Evolutionary conservation across 1,139 yeast species (phyloP).

Genomic region (Neolecta irregularis): DNA sequence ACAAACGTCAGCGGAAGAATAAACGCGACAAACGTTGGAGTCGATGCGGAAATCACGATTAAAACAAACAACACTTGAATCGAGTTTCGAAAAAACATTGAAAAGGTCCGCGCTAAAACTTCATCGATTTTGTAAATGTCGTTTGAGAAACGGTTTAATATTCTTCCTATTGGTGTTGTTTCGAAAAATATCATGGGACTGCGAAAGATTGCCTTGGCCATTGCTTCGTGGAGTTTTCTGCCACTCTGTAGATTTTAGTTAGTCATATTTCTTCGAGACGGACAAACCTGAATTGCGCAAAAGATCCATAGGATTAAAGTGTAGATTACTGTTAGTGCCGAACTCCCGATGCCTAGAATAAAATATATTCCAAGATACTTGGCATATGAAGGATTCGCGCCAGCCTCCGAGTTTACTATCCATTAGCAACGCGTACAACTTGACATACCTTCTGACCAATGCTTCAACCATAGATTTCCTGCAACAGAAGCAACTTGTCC

Average conservation of each 20-base stretch:
- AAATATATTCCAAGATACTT: constrained; percentile 65
- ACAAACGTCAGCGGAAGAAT: constrained; percentile 55
- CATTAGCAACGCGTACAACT: too few species aligned
- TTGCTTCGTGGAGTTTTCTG: constrained; percentile 52
- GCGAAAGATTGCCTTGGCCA: constrained; percentile 67
- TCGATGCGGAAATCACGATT: constrained; percentile 66
- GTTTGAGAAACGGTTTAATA: constrained; percentile 82
- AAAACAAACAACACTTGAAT: constrained; percentile 68
- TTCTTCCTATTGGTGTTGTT: constrained; percentile 91
- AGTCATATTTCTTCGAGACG: too few species aligned
- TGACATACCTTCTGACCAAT: constrained; percentile 89
- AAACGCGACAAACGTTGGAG: constrained; percentile 71
- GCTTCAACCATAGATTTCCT: constrained; percentile 82
- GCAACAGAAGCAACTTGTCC: constrained; percentile 48
- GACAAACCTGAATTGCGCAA: constrained; percentile 81
- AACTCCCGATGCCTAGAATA: constrained; percentile 53
- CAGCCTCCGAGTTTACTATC: constrained; percentile 54
- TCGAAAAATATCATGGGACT: constrained; percentile 98
- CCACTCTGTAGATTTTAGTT: too few species aligned
- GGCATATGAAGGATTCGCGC: constrained; percentile 54
- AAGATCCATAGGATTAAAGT: constrained; percentile 61
- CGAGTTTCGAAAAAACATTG: constrained; percentile 61
- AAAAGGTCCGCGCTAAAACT: constrained; percentile 65
- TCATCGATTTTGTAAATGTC: constrained; percentile 91
- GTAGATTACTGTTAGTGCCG: constrained; percentile 48